A percentile compares a stretch with the other conserved stretches of the same genome.
These are phyloP conservation scores for Pseudotsuga menziesii DNA, from an alignment of 75 land plant genomes.

Conservation along the genomic window DNA sequence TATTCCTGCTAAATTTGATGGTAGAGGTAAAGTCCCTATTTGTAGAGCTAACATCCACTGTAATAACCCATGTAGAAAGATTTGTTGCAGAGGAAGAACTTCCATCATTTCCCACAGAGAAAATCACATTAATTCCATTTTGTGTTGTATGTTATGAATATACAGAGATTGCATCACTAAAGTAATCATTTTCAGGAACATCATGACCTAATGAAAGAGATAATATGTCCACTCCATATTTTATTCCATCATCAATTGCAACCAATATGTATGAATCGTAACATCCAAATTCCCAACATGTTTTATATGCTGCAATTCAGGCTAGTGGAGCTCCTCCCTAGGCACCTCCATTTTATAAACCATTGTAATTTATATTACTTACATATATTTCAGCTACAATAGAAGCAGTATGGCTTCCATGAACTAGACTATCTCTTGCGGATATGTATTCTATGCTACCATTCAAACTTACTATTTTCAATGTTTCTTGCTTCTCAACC, in stretches of 20 bases:
- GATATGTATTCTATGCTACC: constrained; percentile 37
- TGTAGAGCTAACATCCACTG: constrained; percentile 66
- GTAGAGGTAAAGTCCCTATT: constrained; percentile 15
- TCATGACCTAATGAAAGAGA: constrained; percentile 70
- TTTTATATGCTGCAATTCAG: constrained; percentile 77
- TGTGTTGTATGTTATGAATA: constrained; percentile 69
- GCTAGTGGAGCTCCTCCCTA: constrained; percentile 80
- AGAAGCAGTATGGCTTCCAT: constrained; percentile 81
- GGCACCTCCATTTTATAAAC: constrained; percentile 63
- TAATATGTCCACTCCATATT: constrained; percentile 81
- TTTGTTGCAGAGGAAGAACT: constrained; percentile 52
- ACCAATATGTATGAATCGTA: constrained; percentile 70
- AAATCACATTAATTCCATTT: constrained; percentile 48
- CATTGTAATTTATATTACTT: constrained; percentile 43
- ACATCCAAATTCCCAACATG: constrained; percentile 80
- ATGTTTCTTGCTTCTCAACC: constrained; percentile 25
- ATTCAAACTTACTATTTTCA: not conserved
- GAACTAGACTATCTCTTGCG: constrained; percentile 67
- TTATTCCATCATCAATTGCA: constrained; percentile 86
- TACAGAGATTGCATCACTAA: constrained; percentile 67
- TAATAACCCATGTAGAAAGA: constrained; percentile 75
- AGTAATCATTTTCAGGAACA: constrained; percentile 57
- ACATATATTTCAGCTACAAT: constrained; percentile 70
- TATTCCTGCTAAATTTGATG: not conserved
- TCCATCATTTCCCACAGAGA: constrained; percentile 77